A percentile compares a stretch with the other conserved stretches of the same genome.
Evolutionary conservation across 768 basidiomycete genomes (phyloP).

Genomic region (Daedalea quercina): DNA sequence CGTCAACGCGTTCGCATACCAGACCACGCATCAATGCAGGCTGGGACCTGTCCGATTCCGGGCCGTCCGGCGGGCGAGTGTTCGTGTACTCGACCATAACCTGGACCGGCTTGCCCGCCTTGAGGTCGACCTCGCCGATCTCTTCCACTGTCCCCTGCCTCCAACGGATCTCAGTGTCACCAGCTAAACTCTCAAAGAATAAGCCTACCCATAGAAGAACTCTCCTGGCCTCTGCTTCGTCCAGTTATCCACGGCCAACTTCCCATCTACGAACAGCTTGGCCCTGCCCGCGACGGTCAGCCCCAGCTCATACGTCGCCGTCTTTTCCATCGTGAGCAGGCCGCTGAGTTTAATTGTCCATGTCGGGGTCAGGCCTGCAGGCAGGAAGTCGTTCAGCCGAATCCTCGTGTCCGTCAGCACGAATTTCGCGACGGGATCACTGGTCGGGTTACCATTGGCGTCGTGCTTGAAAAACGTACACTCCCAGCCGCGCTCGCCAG

Average conservation of each 20-base stretch:
- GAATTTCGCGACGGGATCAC: slow-evolving; percentile 38
- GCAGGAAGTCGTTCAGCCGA: slow-evolving; percentile 62
- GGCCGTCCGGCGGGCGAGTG: slow-evolving; percentile 39
- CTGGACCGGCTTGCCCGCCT: slow-evolving; percentile 39
- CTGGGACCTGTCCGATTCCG: slow-evolving; percentile 44
- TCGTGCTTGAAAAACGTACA: slow-evolving; percentile 59
- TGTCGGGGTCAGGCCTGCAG: slow-evolving; percentile 41
- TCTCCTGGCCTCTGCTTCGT: slow-evolving; percentile 61
- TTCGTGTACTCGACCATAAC: slow-evolving; percentile 64
- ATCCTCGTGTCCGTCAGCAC: slow-evolving; percentile 53
- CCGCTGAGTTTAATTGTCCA: slow-evolving; percentile 57
- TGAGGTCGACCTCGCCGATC: slow-evolving; percentile 41
- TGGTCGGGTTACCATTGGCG: slow-evolving; percentile 35
- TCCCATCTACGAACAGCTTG: slow-evolving; percentile 55
- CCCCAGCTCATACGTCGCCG: slow-evolving; percentile 50
- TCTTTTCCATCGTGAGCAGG: slow-evolving; percentile 40
- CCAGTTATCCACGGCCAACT: slow-evolving; percentile 65
- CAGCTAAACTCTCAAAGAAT: background rate
- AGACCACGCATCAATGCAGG: slow-evolving; percentile 66
- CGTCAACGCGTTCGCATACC: slow-evolving; percentile 29
- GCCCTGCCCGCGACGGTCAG: slow-evolving; percentile 58
- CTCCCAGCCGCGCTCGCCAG: slow-evolving; percentile 54
- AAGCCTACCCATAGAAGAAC: slow-evolving; percentile 55
- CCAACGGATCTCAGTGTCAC: background rate
- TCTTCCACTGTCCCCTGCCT: slow-evolving; percentile 65